These are phyloP conservation scores for Yamadazyma atlantica DNA, from an alignment of 1,139 yeast species.

Conservation along the genomic window DNA sequence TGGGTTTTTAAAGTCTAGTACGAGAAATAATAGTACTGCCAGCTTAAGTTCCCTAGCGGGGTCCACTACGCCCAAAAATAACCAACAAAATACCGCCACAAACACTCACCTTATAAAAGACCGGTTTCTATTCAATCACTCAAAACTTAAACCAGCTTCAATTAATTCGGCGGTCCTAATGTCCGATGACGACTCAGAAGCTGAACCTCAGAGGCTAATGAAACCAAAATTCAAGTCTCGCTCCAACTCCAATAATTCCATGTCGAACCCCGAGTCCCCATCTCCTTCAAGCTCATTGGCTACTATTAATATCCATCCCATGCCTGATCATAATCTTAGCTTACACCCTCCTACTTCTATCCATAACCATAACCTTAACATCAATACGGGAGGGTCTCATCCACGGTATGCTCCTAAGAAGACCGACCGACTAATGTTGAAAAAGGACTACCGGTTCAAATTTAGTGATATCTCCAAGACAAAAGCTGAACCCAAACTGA, in stretches of 20 bases:
- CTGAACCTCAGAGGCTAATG: conserved; percentile 13
- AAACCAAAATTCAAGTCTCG: conserved; percentile 19
- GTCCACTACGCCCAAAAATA: conserved; percentile 7
- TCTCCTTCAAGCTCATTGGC: neutral
- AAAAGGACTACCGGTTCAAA: conserved; percentile 33
- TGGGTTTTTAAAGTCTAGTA: conserved; percentile 21
- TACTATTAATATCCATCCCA: conserved; percentile 2
- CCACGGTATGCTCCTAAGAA: no score
- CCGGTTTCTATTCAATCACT: conserved; percentile 9
- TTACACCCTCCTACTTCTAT: neutral
- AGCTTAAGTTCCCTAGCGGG: conserved; percentile 21
- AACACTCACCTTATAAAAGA: conserved; percentile 3
- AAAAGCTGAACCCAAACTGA: no score
- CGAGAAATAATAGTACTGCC: conserved; percentile 34
- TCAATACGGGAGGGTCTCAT: no score
- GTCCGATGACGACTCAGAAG: conserved; percentile 40
- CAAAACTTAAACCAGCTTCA: conserved; percentile 17
- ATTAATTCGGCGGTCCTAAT: conserved; percentile 10
- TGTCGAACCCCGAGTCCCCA: neutral
- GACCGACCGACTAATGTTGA: conserved; percentile 14
- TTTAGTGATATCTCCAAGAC: conserved; percentile 21
- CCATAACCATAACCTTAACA: conserved; percentile 7
- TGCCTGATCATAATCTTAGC: neutral
- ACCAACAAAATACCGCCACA: conserved; percentile 4
- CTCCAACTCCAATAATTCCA: conserved; percentile 10